Base-by-base conservation (phyloP, 805 yeast genomes). In the Metschnikowia sp. region DNA sequence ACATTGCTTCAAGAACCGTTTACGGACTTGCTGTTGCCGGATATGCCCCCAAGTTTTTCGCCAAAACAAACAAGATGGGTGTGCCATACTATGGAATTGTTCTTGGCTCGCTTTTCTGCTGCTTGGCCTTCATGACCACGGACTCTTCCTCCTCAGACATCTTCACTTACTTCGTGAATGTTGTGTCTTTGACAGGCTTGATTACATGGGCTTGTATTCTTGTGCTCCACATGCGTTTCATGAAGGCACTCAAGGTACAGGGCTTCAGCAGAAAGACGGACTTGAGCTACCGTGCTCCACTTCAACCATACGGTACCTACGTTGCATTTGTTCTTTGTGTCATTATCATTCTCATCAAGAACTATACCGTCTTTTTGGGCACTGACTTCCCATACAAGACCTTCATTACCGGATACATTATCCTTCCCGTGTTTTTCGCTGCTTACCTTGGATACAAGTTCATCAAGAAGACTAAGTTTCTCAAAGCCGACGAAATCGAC, bases 351-450 rank as follows among this genome's bases (percentile, higher is more conserved):
- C 57, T 86, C 40, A 78, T 82, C 62, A 86, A 86, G 67, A 57
- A 57, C 57, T 85, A 84, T 63, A 81, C 88, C 1, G 90, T 81
- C 3, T 86, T 86, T 70, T 69, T 86, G 54, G 81, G 81, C 42
- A 67, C 60, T 45, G 54, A 49, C 47, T 53, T 55, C 55, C 77
- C 78, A 53, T 82, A 82, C 68, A 79, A 81, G 64, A 51, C 73
- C 15, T 87, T 87, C 61, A 83, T 86, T 59, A 84, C 92, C 32
- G 90, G 91, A 39, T 86, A 86, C 67, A 83, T 86, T 58, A 86
- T 87, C 30, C 75, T 86, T 40, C 88, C 88, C 32, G 82, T 84
- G 10, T 86, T 75, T 56, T 35, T 82, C 32, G 68, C 79, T 40
- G 70, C 77, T 49, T 76, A 69, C 53, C 56, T 76, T 51, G 88